A percentile compares a stretch with the other conserved stretches of the same genome.
phyloP scores from a whole-genome alignment of 2,329 filamentous ascomycete genomes.

The Aureobasidium sp. region DNA sequence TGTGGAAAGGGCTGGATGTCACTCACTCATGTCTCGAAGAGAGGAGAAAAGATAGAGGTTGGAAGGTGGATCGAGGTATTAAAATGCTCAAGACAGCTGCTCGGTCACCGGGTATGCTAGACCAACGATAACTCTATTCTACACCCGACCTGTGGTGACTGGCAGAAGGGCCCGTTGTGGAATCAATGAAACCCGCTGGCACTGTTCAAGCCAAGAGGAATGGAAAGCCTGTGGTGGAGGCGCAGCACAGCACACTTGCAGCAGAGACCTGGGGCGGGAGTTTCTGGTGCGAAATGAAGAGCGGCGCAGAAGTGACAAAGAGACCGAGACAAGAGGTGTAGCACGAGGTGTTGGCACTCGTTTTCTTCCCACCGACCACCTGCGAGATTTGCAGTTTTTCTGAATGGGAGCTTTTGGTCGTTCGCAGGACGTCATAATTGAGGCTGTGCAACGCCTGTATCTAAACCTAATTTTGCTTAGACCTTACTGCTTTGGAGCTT shows the following conservation, averaged over 20 bases:
- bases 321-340: slow-evolving; percentile 5
- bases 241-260: slow-evolving; percentile 14
- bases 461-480: slow-evolving; percentile 12
- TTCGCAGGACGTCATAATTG: slow-evolving; percentile 2
- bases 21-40: slow-evolving; percentile 7
- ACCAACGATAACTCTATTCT: slow-evolving; percentile 9
- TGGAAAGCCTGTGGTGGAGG: slow-evolving; percentile 3
- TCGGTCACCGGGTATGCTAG: slow-evolving; percentile 7
- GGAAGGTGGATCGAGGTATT: neutral
- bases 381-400: slow-evolving; percentile 2
- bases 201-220: slow-evolving; percentile 15
- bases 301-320: slow-evolving; percentile 3
- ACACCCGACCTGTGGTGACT: neutral
- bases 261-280: neutral
- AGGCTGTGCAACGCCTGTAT: slow-evolving; percentile 11
- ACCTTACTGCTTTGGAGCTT: neutral
- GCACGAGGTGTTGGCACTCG: neutral
- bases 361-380: neutral
- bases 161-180: slow-evolving; percentile 8
- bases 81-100: neutral
- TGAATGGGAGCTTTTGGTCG: slow-evolving; percentile 1
- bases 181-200: slow-evolving; percentile 15
- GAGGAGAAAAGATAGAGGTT: slow-evolving; percentile 1
- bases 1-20: neutral
- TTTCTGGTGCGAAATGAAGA: slow-evolving; percentile 2